Evolutionary conservation across 768 basidiomycete species (phyloP).

Genomic region (button mushroom (Agaricus bisporus)): DNA sequence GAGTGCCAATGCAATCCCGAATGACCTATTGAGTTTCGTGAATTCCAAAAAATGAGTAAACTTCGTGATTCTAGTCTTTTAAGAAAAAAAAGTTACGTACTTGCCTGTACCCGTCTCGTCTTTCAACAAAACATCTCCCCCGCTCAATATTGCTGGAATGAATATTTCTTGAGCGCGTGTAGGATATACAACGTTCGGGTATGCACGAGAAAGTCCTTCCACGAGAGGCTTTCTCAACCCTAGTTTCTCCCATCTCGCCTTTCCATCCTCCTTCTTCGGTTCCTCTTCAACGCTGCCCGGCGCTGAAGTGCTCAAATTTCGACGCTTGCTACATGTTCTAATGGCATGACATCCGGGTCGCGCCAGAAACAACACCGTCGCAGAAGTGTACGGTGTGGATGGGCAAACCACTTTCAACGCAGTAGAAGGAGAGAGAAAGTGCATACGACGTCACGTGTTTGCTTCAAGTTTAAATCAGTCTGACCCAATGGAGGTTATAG

Average conservation of each 20-base stretch:
- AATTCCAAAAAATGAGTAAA: conserved; percentile 1
- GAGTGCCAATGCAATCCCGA: conserved; percentile 61
- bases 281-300: not conserved
- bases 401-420: conserved; percentile 8
- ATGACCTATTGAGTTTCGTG: conserved; percentile 45
- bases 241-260: conserved; percentile 38
- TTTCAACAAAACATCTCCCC: conserved; percentile 58
- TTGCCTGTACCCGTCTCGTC: conserved; percentile 78
- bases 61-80: not conserved
- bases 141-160: conserved; percentile 52
- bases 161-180: conserved; percentile 55
- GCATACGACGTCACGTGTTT: conserved; percentile 21
- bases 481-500: too few relatives aligned
- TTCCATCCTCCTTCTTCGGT: not conserved
- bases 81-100: conserved; percentile 32
- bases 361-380: not conserved
- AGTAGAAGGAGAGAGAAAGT: conserved; percentile 16
- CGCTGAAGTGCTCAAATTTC: not conserved
- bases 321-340: not conserved
- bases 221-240: conserved; percentile 47
- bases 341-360: not conserved
- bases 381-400: not conserved
- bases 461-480: not conserved
- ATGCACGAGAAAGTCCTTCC: conserved; percentile 47
- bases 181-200: conserved; percentile 53